Conservation (phyloP, 2,329 filamentous ascomycete species). For the Epichloe gansuensis region DNA sequence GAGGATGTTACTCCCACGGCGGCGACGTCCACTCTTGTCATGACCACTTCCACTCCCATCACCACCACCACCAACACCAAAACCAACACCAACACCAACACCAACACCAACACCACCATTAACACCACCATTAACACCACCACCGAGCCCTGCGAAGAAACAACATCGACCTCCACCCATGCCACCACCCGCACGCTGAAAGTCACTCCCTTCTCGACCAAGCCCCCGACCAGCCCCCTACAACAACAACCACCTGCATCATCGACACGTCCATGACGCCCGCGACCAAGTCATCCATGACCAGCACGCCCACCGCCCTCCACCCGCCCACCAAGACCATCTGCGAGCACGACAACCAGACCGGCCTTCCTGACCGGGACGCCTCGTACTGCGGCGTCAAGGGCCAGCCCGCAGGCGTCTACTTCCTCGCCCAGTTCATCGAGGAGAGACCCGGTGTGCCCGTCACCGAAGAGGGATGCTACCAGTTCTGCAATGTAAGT, state of each 20-base stretch:
- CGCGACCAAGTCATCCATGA: slow-evolving; percentile 15
- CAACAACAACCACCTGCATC: slow-evolving; percentile 9
- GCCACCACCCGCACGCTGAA: background rate
- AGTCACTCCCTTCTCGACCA: background rate
- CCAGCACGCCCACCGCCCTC: slow-evolving; percentile 13
- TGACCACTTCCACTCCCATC: background rate
- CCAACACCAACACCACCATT: background rate
- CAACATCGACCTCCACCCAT: background rate
- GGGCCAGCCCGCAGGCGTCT: slow-evolving; percentile 22
- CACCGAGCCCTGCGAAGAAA: slow-evolving; percentile 4
- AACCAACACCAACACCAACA: background rate
- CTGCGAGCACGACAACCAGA: slow-evolving; percentile 16
- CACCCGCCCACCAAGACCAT: slow-evolving; percentile 20
- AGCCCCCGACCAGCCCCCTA: background rate
- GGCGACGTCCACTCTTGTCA: background rate
- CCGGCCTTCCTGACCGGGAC: slow-evolving; percentile 18
- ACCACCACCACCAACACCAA: background rate
- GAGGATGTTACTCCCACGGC: background rate
- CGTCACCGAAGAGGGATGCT: slow-evolving; percentile 29
- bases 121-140: background rate
- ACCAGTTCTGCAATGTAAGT: slow-evolving; percentile 28
- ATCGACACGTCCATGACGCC: slow-evolving; percentile 24
- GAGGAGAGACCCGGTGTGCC: slow-evolving; percentile 20
- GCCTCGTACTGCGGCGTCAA: slow-evolving; percentile 27
- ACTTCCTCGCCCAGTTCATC: slow-evolving; percentile 26